Evolutionary conservation across 805 yeast genomes (phyloP), one percentile per base, ranked within the genome.

Genomic region (Spathaspora boniae): DNA sequence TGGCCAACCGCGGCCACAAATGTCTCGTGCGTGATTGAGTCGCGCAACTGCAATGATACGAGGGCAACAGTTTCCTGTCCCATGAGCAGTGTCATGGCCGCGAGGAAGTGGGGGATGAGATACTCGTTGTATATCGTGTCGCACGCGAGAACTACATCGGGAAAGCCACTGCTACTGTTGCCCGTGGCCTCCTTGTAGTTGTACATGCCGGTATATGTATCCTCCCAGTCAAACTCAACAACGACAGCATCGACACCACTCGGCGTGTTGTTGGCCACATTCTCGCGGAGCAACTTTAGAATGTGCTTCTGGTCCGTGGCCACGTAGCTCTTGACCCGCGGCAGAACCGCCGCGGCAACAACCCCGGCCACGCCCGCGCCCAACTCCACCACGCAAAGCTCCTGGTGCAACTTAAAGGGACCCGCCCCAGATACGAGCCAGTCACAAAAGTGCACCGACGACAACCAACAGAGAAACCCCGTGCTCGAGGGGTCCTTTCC

Each of bases 61-160:
- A 80, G 46, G 2, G 72, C 46, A 0, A 65, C 60, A 4, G 61
- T 63, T 0, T 73, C 54, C 0, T 37, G 38, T 3, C 59, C 62
- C 52, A 71, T 53, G 16, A 75, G 41, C 17, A 39, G 34, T 16
- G 51, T 48, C 16, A 77, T 25, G 0, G 84, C 65, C 5, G 53
- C 50, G 11, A 79, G 54, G 39, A 81, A 69, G 37, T 56, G 68
- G 0, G 70, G 71, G 3, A 80, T 67, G 28, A 82, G 54, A 44
- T 60, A 80, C 36, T 76, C 82, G 47, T 81, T 81, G 57, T 81
- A 81, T 3, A 81, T 67, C 5, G 85, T 74, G 48, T 81, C 88
- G 46, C 81, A 76, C 0, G 84, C 83, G 7, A 81, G 48, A 4
- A 81, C 59, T 28, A 66, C 55, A 40, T 74, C 81, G 0, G 76